phyloP scores from a whole-genome alignment of 2,329 filamentous ascomycete species.

The Cladophialophora chaetospira region DNA sequence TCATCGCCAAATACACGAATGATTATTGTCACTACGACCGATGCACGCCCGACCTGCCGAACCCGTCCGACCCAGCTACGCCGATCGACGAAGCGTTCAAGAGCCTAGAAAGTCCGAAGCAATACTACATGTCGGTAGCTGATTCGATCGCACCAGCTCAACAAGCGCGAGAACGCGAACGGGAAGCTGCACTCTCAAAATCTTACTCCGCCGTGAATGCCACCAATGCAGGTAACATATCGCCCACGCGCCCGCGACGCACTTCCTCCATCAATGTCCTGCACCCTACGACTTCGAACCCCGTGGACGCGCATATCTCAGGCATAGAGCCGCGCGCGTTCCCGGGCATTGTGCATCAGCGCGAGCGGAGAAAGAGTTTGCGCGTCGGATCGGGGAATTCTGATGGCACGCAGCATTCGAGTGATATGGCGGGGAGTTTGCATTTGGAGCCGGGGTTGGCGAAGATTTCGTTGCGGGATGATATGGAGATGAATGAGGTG shows the following conservation, averaged over 20 bases:
- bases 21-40: conserved; percentile 33
- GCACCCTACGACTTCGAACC: conserved; percentile 6
- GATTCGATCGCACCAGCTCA: conserved; percentile 31
- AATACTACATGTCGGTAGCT: conserved; percentile 33
- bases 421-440: conserved; percentile 29
- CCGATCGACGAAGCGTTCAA: conserved; percentile 28
- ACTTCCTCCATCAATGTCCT: conserved; percentile 19
- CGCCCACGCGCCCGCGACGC: conserved; percentile 26
- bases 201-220: conserved; percentile 12
- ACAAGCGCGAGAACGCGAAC: conserved; percentile 19
- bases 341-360: conserved; percentile 46
- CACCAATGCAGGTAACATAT: conserved; percentile 16
- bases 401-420: conserved; percentile 23
- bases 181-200: conserved; percentile 18
- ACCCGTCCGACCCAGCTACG: conserved; percentile 22
- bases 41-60: conserved; percentile 32
- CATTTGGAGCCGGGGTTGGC: conserved; percentile 32
- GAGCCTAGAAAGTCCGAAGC: conserved; percentile 30
- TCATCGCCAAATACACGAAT: conserved; percentile 45
- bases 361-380: conserved; percentile 36
- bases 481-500: conserved; percentile 25
- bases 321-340: conserved; percentile 44
- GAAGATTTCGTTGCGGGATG: conserved; percentile 30
- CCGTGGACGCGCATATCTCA: conserved; percentile 30
- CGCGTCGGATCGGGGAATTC: conserved; percentile 29